Evolutionary conservation across 164 flowering plant species (phyloP), one percentile per base, ranked within the genome.

Genomic region (Nymphaea thermarum): DNA sequence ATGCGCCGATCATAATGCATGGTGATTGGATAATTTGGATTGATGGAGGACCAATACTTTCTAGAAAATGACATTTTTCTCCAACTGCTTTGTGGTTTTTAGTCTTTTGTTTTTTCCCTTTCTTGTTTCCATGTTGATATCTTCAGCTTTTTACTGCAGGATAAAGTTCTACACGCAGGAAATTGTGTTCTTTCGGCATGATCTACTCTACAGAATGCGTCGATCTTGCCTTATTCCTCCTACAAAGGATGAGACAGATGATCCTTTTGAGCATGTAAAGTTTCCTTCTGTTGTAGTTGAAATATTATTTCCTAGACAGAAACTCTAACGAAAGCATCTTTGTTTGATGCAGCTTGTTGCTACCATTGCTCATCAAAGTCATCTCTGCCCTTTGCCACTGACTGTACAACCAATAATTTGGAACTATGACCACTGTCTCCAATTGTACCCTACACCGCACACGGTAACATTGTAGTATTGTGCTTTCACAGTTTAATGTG

Each of bases 381-480:
- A 94, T 86, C 89, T 94, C 25, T 92, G 99, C 67, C 99, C 99
- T 53, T 96, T 95, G 14, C 99, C 99, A 71, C 85, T 94, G 64
- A 83, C 81, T 51, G 83, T 87, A 43, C 99, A 95, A 71, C 97
- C 96, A 47, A 82, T 95, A 68, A 82, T 88, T 62, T 95, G 99
- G 99, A 92, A 90, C 68, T 90, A 84, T 62, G 99, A 95, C 72
- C 99, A 92, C 76, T 78, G 86, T 74, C 86, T 95, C 51, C 86
- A 84, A 60, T 80, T 92, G 43, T 92, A 88, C 78, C 99, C 99
- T 41, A 80, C 91, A 67, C 99, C 98, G 62, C 92, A 94, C 65
- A 82, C 96, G 91, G 99, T 94, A 87, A 44, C 8, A 53, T 62
- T 17, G n/a, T 12, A 62, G 42, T 6, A 17, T 12, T 3, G 11